Base-by-base conservation (phyloP, 2,329 filamentous ascomycete species). In the Microcyclosporella mali region DNA sequence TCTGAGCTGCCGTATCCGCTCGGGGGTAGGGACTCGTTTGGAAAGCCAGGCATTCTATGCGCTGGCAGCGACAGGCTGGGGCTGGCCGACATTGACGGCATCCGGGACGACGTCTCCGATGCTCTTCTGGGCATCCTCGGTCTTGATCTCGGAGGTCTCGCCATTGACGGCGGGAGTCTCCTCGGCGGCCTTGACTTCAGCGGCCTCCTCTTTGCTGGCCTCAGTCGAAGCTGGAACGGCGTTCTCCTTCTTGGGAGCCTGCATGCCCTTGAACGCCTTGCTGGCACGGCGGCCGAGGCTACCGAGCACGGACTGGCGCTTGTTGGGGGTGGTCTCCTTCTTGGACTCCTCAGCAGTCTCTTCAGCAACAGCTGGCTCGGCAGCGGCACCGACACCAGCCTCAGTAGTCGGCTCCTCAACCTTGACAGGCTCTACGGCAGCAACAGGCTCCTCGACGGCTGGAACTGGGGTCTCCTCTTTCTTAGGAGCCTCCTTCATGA, bases 401-500 rank as follows among this genome's bases (percentile, higher is more conserved):
- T 47, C 58, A 28, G 61, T 53, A 50, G 60, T 50, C 31, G 58
- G 47, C 49, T 59, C 52, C 47, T 54, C 52, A 25, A 41, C 40
- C 19, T 44, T 41, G 27, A 18, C 46, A 34, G 55, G 55, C 41
- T 43, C 33, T 9, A 43, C 46, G 27, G 51, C 47, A 37, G 45
- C 52, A 37, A 41, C 46, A 19, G 63, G 55, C 37, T 45, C 39
- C 51, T 66, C 40, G 45, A 66, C 66, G 28, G 39, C 32, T 18
- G 49, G 45, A 27, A 39, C 54, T 16, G 56, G 49, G 21, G 58
- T 39, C 37, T 53, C 52, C 45, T 58, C 53, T 29, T 55, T 49
- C 45, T 53, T 57, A 41, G 51, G 39, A 51, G 67, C 62, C 47
- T 68, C 65, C 53, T 60, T 60, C 39, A 54, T 48, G 47, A 43